A percentile compares a stretch with the other conserved stretches of the same genome.
Evolutionary conservation across 2,329 filamentous ascomycete genomes (phyloP).

Genomic region (Diaporthe caulivora): DNA sequence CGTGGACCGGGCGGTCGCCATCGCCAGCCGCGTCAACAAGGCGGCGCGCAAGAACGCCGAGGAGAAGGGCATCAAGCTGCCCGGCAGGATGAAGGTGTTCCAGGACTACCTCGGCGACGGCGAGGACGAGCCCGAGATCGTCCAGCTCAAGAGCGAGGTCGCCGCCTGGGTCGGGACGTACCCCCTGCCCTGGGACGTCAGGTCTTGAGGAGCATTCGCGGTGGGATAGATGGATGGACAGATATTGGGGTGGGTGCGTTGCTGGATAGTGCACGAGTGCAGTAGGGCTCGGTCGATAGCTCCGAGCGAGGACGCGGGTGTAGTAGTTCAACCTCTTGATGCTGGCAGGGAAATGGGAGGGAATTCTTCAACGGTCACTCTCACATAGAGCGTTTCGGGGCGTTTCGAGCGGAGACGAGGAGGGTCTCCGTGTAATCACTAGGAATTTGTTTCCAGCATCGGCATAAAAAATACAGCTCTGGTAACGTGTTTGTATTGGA

Average conservation of each 20-base stretch:
- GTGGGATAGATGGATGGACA: not conserved
- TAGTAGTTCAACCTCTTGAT: conserved; percentile 28
- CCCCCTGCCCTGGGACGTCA: conserved; percentile 74
- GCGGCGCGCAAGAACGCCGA: conserved; percentile 77
- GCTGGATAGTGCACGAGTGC: conserved; percentile 1
- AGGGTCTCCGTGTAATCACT: conserved; percentile 12
- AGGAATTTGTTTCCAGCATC: not conserved
- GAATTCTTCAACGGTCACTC: conserved; percentile 32
- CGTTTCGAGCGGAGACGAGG: not conserved
- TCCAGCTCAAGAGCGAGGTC: conserved; percentile 80
- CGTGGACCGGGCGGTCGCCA: conserved; percentile 84
- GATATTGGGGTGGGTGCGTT: too few species aligned
- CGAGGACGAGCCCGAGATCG: conserved; percentile 76
- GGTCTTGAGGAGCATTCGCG: conserved; percentile 41
- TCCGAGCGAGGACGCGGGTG: not conserved
- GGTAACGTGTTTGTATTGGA: not conserved
- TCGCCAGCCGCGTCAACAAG: conserved; percentile 82
- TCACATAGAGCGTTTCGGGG: conserved; percentile 9
- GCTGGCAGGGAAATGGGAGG: not conserved
- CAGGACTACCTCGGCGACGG: conserved; percentile 76
- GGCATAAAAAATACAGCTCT: conserved; percentile 20
- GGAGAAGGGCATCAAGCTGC: conserved; percentile 74
- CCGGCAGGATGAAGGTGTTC: conserved; percentile 75
- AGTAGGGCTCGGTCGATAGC: not conserved
- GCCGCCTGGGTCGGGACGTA: conserved; percentile 83